Evolutionary conservation across 441 rosid species (phyloP), one percentile per base, ranked within the genome.

Genomic region (Omphalea diandra): DNA sequence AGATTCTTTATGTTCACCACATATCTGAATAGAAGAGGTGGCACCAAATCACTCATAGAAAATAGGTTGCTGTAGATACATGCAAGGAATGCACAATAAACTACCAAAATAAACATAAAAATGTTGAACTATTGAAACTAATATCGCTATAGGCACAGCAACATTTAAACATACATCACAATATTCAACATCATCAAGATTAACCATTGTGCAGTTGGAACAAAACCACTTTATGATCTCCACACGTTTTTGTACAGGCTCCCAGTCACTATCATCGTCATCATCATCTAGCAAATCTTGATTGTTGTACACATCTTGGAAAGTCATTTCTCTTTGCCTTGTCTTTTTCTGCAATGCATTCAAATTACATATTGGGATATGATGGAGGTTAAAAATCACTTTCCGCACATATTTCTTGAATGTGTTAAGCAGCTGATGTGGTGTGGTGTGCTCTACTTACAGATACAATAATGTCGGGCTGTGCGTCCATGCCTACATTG

Each of bases 211-310:
- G 73, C 99, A 93, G 77, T 93, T 95, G 43, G 88, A 81, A 55
- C 99, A 95, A 84, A 86, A 88, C 98, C 99, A 95, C 75, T 83
- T 87, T 33, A 77, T 52, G 67, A 85, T 76, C 71, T 93, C 92
- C 24, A 83, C 68, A 17, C 74, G 85, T 72, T 73, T 83, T 83
- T 79, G 84, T 68, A 83, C 54, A 36, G 98, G 97, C 75, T 89
- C 97, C 98, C 97, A 90, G 20, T 91, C 94, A 77, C 87, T 84
- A 76, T 85, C 89, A 61, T 90, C 99, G 12, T 92, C 97, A 0
- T 89, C 98, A 15, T 91, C 97, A 56, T 84, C 79, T 46, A 85
- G 80, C 53, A 79, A 69, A 24, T 76, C 58, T 20, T 84, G 78
- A 26, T 85, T 78, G 64, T 78, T 73, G 73, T 81, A 86, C 73